Evolutionary conservation across 306 rosid genomes (phyloP), one percentile per base, ranked within the genome.

Genomic region (Gastrolobium bilobum): DNA sequence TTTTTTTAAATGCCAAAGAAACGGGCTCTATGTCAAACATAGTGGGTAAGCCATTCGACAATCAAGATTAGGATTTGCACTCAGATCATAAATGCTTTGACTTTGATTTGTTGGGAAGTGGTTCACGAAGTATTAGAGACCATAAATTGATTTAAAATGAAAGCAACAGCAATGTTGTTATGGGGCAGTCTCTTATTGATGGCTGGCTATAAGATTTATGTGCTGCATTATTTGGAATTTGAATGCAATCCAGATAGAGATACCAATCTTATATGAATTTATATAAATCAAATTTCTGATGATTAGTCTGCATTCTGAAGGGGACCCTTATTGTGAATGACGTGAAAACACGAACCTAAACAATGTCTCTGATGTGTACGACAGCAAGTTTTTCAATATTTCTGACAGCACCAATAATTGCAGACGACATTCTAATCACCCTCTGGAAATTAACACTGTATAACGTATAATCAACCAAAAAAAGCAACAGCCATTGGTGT

Each of bases 291-390:
- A 15, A 13, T 20, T 59, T 68, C 40, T 40, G 73, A 73, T 71
- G 81, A 73, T 86, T 83, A 53, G 80, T 86, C 89, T 84, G 33
- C 73, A 48, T 71, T 62, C 15, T 38, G 52, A 71, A 77, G 29
- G 79, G 88, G 70, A 40, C 88, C 78, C 82, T 68, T 69, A 29
- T 65, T 14, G 31, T 47, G 68, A 26, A 48, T 67, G 85, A 84
- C 66, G 83, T 76, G 87, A 81, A 86, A 65, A 29, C 71, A 69
- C 86, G 68, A 66, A 76, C 79, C 62, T 44, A 51, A 70, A 46
- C 52, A 73, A 79, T 56, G 84, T 78, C 83, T 52, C 43, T 37
- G 73, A 87, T 68, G 48, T 68, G 51, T 20, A 58, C 75, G 34
- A 38, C 40, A 40, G 75, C 81, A 58, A 57, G 29, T 63, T 71